phyloP scores from a whole-genome alignment of 2,329 filamentous ascomycete genomes.

The Aspergillus sp. region DNA sequence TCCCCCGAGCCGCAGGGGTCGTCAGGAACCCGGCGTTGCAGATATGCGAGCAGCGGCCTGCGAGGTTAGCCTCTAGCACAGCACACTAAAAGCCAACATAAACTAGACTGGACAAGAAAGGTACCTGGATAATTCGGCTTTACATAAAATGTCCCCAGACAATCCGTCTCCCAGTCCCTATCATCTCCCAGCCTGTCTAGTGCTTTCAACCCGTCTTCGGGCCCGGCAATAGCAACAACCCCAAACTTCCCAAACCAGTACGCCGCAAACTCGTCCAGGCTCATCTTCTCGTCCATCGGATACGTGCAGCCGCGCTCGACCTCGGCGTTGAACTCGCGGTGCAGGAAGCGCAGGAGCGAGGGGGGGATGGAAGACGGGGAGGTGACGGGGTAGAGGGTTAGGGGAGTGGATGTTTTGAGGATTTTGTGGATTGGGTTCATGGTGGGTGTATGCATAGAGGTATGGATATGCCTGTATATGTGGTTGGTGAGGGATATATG shows the following conservation, averaged over 20 bases:
- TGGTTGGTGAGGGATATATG: too few relatives aligned
- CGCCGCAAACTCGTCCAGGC: slow-evolving; percentile 19
- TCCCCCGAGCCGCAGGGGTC: slow-evolving; percentile 21
- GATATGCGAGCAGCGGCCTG: slow-evolving; percentile 31
- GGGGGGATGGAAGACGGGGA: slow-evolving; percentile 16
- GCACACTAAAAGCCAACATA: background rate
- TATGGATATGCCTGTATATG: too few relatives aligned
- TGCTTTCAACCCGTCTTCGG: slow-evolving; percentile 5
- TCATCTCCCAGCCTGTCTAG: slow-evolving; percentile 14
- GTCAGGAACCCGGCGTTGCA: slow-evolving; percentile 32
- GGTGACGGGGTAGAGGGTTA: slow-evolving; percentile 23
- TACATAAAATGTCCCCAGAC: slow-evolving; percentile 33
- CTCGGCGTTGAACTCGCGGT: slow-evolving; percentile 26
- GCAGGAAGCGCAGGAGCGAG: slow-evolving; percentile 17
- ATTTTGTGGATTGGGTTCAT: slow-evolving; percentile 15
- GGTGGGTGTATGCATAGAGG: too few relatives aligned
- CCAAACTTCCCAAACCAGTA: slow-evolving; percentile 34
- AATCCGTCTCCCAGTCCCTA: slow-evolving; percentile 26
- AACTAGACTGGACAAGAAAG: slow-evolving; percentile 3
- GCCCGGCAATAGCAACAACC: slow-evolving; percentile 21
- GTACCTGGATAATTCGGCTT: slow-evolving; percentile 35
- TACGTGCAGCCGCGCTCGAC: slow-evolving; percentile 28
- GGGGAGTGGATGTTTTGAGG: slow-evolving; percentile 13
- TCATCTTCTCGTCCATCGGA: slow-evolving; percentile 29
- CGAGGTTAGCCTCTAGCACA: background rate